Percentiles rank a stretch among this genome's conserved stretches.
Evolutionary conservation across 805 yeast species (phyloP).

Genomic region (Torulaspora indica): DNA sequence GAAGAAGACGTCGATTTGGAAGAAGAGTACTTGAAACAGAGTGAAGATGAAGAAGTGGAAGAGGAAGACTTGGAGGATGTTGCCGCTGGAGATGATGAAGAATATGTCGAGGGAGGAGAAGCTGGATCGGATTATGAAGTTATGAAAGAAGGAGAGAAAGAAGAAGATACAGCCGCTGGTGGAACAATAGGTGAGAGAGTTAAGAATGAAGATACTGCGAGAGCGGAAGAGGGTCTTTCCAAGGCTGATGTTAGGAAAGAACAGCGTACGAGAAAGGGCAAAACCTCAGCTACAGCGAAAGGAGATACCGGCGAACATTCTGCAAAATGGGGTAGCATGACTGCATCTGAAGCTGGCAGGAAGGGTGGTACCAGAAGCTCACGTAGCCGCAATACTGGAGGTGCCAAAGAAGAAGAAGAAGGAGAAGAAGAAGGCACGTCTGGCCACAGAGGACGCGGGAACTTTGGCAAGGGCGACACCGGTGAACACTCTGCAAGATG

Average conservation of each 20-base stretch:
- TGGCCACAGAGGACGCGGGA: no score
- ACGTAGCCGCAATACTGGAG: background rate
- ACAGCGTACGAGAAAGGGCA: background rate
- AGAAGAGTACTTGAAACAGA: constrained; percentile 1
- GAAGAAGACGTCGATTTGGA: constrained; percentile 1
- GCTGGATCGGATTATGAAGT: constrained; percentile 3
- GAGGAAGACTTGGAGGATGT: background rate
- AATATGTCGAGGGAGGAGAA: constrained; percentile 1
- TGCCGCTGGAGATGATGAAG: constrained; percentile 2
- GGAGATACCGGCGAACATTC: background rate
- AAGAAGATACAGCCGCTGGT: background rate
- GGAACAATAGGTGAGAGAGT: background rate
- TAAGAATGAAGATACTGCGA: background rate
- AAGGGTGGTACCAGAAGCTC: background rate
- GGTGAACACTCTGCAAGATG: no score
- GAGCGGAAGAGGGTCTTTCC: background rate
- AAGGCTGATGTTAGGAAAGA: background rate
- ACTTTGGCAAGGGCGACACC: no score
- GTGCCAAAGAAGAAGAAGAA: no score
- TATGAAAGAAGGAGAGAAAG: background rate
- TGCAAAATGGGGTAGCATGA: background rate
- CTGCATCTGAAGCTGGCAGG: background rate
- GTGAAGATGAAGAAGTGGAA: constrained; percentile 1
- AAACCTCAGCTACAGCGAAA: background rate
- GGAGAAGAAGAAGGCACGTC: no score